Base-by-base conservation (phyloP, 2,329 filamentous ascomycete genomes). In the Botrytis fragariae region DNA sequence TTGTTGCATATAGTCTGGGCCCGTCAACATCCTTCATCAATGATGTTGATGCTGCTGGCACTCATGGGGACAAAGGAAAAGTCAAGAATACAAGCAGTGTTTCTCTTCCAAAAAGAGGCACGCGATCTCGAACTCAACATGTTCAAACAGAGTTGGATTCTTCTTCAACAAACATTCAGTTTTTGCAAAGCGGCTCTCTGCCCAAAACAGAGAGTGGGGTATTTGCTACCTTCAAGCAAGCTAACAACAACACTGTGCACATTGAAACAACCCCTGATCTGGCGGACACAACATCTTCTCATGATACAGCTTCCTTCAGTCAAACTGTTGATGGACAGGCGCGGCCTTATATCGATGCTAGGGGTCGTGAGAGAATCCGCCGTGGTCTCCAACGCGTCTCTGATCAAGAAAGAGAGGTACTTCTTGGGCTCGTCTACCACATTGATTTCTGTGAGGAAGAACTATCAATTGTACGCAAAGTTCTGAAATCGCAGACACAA, bases 381-480 rank as follows among this genome's bases (percentile, higher is more conserved):
- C 72, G 67, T 54, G 75, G 75, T 7, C 65, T 74, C 9, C 70
- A 75, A 54, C 61, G 61, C 35, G 45, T 57, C n/a, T 54, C 51
- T 32, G 64, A 67, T 39, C n/a, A 39, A 65, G 57, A 71, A 37
- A 32, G 51, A 42, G 42, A 67, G n/a, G 25, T 63, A 12, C 59
- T 72, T 29, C 14, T 59, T 35, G 54, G 54, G n/a, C 25, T 35
- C 14, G 18, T 75, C n/a, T 60, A 61, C 42, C 76, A 78, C 72
- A 59, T 77, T 44, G 76, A 77, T 45, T 77, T 78, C 63, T 70
- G 67, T 54, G 20, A 63, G 8, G 72, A 76, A 44, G 77, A 78
- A 61, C 29, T 72, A 60, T 44, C 35, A 12, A 37, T 59, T 32
- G n/a, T 72, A 8, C 71, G 71, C 18, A 29, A 59, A 18, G 12